Conservation (phyloP, 345 rosid genomes). For the Populus deltoides region DNA sequence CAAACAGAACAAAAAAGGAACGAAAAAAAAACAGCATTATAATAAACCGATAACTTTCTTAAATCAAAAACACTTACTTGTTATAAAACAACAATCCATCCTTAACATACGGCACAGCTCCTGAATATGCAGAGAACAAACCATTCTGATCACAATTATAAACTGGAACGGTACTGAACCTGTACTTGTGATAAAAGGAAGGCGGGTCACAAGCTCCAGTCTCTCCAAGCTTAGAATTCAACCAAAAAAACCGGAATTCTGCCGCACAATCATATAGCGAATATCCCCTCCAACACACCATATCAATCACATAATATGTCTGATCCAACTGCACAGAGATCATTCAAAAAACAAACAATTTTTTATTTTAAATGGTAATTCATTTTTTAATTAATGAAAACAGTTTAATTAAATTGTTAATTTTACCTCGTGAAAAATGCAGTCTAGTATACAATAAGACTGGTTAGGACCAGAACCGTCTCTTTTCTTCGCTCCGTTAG, state of each 20-base stretch:
- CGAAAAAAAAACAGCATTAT: too few species aligned
- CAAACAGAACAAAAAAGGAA: not conserved
- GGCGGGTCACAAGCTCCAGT: constrained; percentile 79
- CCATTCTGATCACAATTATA: constrained; percentile 73
- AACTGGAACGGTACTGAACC: constrained; percentile 57
- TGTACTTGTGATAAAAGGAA: constrained; percentile 63
- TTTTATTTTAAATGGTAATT: not conserved
- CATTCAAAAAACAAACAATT: not conserved
- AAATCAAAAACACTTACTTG: constrained; percentile 51
- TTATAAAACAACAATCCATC: constrained; percentile 88
- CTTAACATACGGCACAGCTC: constrained; percentile 61
- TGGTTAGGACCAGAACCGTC: constrained; percentile 63
- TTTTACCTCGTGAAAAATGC: constrained; percentile 89
- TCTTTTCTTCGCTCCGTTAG: constrained; percentile 69
- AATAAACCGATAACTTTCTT: not conserved
- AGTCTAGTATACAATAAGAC: constrained; percentile 81
- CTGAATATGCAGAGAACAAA: constrained; percentile 58
- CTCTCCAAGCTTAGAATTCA: constrained; percentile 85
- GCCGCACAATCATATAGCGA: constrained; percentile 84
- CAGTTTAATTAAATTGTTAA: not conserved
- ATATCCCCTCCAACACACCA: constrained; percentile 92
- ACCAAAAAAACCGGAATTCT: constrained; percentile 93
- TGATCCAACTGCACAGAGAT: constrained; percentile 58
- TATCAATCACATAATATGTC: constrained; percentile 87
- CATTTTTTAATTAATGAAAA: too few species aligned